phyloP scores from a whole-genome alignment of 139 green algal species.

The Yamagishiella unicocca region DNA sequence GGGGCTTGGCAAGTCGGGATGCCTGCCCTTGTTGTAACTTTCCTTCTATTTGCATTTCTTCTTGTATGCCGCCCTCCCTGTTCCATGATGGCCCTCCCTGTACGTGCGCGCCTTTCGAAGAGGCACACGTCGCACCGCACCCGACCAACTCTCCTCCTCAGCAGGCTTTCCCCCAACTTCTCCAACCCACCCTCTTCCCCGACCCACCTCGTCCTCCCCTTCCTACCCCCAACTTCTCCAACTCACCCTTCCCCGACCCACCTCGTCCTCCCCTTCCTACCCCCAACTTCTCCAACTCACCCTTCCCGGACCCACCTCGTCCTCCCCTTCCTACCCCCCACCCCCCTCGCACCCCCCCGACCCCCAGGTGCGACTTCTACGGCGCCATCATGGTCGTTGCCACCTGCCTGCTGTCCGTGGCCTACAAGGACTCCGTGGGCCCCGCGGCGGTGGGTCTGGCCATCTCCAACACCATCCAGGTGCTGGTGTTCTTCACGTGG shows the following conservation, averaged over 20 bases:
- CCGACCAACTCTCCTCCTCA: too few relatives aligned
- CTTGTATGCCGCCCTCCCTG: too few relatives aligned
- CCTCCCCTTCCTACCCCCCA: background rate
- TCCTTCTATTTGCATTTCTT: too few relatives aligned
- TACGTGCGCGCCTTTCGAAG: too few relatives aligned
- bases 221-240: too few relatives aligned
- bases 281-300: too few relatives aligned
- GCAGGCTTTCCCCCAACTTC: too few relatives aligned
- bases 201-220: background rate
- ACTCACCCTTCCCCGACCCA: background rate
- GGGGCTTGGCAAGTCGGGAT: too few relatives aligned
- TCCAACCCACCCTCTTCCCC: too few relatives aligned
- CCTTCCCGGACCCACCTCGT: background rate
- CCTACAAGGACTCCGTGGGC: conserved; percentile 53
- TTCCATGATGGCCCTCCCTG: too few relatives aligned
- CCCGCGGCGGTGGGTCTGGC: conserved; percentile 70
- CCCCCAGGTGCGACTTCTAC: conserved; percentile 71
- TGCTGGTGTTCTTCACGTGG: conserved; percentile 82
- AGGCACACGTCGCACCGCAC: too few relatives aligned
- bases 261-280: background rate
- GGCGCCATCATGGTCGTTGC: conserved; percentile 73
- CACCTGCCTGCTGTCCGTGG: conserved; percentile 70
- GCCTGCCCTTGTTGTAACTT: too few relatives aligned
- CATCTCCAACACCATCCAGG: conserved; percentile 80
- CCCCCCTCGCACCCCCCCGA: background rate